Evolutionary conservation across 306 rosid species (phyloP).

Genomic region (Spatholobus suberectus): DNA sequence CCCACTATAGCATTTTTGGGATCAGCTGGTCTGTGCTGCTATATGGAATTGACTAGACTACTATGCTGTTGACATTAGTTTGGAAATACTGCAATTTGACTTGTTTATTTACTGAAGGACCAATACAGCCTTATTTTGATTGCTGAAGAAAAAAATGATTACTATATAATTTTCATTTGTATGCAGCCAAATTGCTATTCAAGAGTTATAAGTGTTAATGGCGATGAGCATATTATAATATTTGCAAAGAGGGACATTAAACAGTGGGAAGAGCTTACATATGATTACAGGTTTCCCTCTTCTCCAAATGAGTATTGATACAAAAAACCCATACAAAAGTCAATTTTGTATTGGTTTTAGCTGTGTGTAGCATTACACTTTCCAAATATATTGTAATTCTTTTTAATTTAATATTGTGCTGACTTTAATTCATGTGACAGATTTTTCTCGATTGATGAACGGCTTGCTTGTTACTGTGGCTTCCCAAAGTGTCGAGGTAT

Average conservation of each 20-base stretch:
- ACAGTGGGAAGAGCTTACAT: constrained; percentile 98
- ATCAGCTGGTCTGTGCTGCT: not conserved
- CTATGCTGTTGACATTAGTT: constrained; percentile 20
- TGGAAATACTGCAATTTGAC: constrained; percentile 30
- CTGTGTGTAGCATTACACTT: constrained; percentile 24
- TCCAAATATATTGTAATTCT: constrained; percentile 26
- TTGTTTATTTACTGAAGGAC: not conserved
- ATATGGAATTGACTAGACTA: not conserved
- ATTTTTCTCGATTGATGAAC: constrained; percentile 95
- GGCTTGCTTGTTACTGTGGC: constrained; percentile 95
- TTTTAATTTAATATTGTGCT: constrained; percentile 40
- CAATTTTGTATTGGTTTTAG: constrained; percentile 36
- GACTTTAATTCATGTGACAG: constrained; percentile 55
- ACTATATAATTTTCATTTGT: constrained; percentile 45
- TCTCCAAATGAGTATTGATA: constrained; percentile 26
- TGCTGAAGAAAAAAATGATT: constrained; percentile 14
- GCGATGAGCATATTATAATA: constrained; percentile 95
- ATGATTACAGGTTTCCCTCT: constrained; percentile 83
- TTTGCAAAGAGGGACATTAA: constrained; percentile 97
- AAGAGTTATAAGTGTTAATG: constrained; percentile 85
- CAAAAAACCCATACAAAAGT: constrained; percentile 31
- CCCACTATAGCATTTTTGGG: no score
- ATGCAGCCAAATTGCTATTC: constrained; percentile 99
- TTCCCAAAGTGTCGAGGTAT: constrained; percentile 91
- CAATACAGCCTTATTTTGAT: not conserved